Percentiles rank a stretch among this genome's conserved stretches.
phyloP scores from a whole-genome alignment of 2,329 filamentous ascomycete genomes.

The Diaporthe longicolla region DNA sequence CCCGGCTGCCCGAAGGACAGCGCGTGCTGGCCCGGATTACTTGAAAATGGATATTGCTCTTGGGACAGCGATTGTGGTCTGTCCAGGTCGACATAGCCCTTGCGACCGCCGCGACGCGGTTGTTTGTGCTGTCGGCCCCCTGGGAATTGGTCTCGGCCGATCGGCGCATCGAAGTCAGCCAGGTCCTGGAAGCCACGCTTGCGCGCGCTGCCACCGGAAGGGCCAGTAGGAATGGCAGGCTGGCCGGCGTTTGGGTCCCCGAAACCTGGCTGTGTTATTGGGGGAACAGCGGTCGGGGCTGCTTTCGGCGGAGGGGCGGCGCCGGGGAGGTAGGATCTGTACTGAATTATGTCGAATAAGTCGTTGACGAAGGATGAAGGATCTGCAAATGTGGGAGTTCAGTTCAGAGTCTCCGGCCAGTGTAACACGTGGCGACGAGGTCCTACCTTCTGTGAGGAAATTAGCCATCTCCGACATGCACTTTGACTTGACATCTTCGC shows the following conservation, averaged over 20 bases:
- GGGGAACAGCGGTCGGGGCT: slow-evolving; percentile 40
- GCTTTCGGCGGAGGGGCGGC: slow-evolving; percentile 58
- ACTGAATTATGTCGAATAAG: slow-evolving; percentile 75
- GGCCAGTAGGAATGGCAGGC: slow-evolving; percentile 39
- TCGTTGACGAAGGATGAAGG: slow-evolving; percentile 77
- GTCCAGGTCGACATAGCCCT: slow-evolving; percentile 42
- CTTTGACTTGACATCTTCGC: slow-evolving; percentile 74
- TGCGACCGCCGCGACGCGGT: slow-evolving; percentile 64
- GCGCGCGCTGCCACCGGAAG: slow-evolving; percentile 49
- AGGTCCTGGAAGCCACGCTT: slow-evolving; percentile 72
- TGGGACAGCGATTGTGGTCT: slow-evolving; percentile 47
- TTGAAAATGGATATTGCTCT: slow-evolving; percentile 38
- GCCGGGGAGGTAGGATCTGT: slow-evolving; percentile 73
- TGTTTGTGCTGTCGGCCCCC: slow-evolving; percentile 70
- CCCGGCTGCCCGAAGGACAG: slow-evolving; percentile 47
- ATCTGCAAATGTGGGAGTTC: slow-evolving; percentile 56
- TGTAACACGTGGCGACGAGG: background rate
- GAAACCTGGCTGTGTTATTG: background rate
- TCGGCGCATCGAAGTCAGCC: slow-evolving; percentile 55
- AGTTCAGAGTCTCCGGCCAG: background rate
- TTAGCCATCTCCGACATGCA: slow-evolving; percentile 82
- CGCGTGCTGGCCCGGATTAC: slow-evolving; percentile 32
- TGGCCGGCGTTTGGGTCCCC: background rate
- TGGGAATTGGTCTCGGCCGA: slow-evolving; percentile 49
- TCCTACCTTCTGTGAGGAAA: slow-evolving; percentile 77